Conservation (phyloP, 352 stramenopile genomes). For the Phytophthora meadii region DNA sequence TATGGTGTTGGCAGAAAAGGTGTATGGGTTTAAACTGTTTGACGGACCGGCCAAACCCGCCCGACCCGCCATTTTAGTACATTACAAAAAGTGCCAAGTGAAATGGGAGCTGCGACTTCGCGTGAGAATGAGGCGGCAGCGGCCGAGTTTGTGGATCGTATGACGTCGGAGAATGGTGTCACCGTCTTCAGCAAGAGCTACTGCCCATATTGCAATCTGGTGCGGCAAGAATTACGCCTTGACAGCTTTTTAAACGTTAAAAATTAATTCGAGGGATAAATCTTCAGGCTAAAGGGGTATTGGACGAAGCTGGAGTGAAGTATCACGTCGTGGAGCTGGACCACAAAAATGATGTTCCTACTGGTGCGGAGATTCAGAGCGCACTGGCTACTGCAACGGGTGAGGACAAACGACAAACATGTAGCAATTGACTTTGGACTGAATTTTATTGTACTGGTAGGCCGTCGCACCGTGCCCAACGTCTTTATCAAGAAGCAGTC, state of each 20-base stretch:
- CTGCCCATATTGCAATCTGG: constrained; percentile 93
- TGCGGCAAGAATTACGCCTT: constrained; percentile 13
- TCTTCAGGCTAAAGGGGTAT: constrained; percentile 84
- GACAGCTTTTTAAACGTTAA: neutral
- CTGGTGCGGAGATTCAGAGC: constrained; percentile 88
- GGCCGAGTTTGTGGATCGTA: constrained; percentile 61
- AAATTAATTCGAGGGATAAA: constrained; percentile 2
- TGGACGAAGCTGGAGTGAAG: constrained; percentile 62
- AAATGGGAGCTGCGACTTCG: constrained; percentile 50
- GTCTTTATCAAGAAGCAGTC: constrained; percentile 96
- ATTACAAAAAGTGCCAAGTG: neutral
- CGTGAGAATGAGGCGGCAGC: constrained; percentile 61
- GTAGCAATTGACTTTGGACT: neutral
- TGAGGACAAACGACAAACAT: constrained; percentile 18
- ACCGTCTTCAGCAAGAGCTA: constrained; percentile 94
- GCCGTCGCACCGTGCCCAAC: constrained; percentile 95
- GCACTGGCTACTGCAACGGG: constrained; percentile 89
- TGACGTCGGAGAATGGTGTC: constrained; percentile 55
- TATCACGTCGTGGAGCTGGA: constrained; percentile 80
- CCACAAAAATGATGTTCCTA: constrained; percentile 55
- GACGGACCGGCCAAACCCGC: no score
- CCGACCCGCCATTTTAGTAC: constrained; percentile 1
- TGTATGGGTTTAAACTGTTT: no score
- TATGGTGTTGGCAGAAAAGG: no score
- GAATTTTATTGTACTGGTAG: constrained; percentile 19